phyloP scores from a whole-genome alignment of 805 yeast species.

The Ogataea ramenticola region DNA sequence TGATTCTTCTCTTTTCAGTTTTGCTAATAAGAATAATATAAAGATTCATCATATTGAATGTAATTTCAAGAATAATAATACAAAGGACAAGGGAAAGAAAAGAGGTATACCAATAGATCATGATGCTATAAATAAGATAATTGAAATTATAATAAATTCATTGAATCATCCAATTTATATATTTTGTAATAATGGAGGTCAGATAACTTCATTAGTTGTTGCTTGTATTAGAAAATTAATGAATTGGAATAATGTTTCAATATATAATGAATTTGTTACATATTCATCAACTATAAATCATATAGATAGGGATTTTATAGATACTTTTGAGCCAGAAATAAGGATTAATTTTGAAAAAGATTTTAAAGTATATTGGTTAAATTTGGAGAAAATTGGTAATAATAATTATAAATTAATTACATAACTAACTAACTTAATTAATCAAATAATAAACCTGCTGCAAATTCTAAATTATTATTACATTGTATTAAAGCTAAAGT shows the following conservation, averaged over 20 bases:
- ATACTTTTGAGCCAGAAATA: constrained; percentile 63
- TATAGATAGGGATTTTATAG: constrained; percentile 79
- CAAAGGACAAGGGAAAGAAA: constrained; percentile 71
- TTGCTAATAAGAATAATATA: constrained; percentile 51
- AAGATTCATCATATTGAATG: constrained; percentile 60
- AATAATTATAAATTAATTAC: constrained; percentile 33
- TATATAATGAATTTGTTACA: constrained; percentile 75
- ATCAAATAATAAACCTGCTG: constrained; percentile 69
- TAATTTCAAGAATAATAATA: constrained; percentile 35
- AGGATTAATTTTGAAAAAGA: constrained; percentile 33
- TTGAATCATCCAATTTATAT: constrained; percentile 65
- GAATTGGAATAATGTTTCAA: constrained; percentile 85
- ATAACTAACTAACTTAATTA: constrained; percentile 1
- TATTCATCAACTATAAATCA: constrained; percentile 73
- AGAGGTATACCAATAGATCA: constrained; percentile 76
- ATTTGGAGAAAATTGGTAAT: constrained; percentile 58
- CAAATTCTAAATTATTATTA: constrained; percentile 75
- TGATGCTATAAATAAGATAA: constrained; percentile 48
- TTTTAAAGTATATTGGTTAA: constrained; percentile 44
- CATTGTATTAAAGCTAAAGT: constrained; percentile 57
- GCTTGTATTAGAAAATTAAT: constrained; percentile 82
- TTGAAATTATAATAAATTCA: constrained; percentile 55
- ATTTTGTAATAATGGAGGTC: constrained; percentile 88
- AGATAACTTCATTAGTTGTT: constrained; percentile 72
- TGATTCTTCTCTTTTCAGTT: constrained; percentile 44